A percentile compares a stretch with the other conserved stretches of the same genome.
Evolutionary conservation across 352 stramenopile genomes (phyloP).

Genomic region (Phytophthora pinifolia): DNA sequence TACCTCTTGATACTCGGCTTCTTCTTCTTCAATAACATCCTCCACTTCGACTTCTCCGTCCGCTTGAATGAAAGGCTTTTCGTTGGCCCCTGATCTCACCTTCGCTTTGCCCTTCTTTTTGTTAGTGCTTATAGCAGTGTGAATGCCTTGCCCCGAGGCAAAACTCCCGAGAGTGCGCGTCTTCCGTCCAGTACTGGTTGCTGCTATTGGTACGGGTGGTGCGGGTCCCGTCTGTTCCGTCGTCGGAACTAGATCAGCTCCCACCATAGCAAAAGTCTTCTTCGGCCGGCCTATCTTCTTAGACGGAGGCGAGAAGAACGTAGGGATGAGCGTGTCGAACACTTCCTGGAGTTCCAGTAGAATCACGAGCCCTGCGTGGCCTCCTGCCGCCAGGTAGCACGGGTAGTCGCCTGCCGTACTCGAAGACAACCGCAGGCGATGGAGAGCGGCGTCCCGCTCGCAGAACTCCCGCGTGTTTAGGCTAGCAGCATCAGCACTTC

Average conservation of each 20-base stretch:
- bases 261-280: conserved; percentile 33
- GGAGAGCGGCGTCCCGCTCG: conserved; percentile 74
- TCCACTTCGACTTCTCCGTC: conserved; percentile 32
- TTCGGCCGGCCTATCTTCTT: conserved; percentile 63
- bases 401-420: conserved; percentile 41
- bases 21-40: conserved; percentile 38
- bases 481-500: conserved; percentile 41
- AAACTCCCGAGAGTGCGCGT: conserved; percentile 44
- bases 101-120: conserved; percentile 38
- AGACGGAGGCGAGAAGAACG: conserved; percentile 47
- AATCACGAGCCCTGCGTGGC: conserved; percentile 73
- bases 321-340: conserved; percentile 54
- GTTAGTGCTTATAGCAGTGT: conserved; percentile 35
- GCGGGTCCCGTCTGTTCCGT: conserved; percentile 15
- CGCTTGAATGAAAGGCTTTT: conserved; percentile 30
- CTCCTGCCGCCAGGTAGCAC: conserved; percentile 64
- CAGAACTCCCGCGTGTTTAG: conserved; percentile 63
- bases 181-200: conserved; percentile 17
- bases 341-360: conserved; percentile 67
- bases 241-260: conserved; percentile 7
- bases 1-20: conserved; percentile 49
- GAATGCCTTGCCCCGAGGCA: conserved; percentile 38
- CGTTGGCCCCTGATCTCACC: conserved; percentile 14
- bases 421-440: conserved; percentile 61
- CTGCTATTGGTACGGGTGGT: conserved; percentile 1